A percentile compares a stretch with the other conserved stretches of the same genome.
Conservation (phyloP, 2,329 filamentous ascomycete genomes). For the Canariomyces notabilis region DNA sequence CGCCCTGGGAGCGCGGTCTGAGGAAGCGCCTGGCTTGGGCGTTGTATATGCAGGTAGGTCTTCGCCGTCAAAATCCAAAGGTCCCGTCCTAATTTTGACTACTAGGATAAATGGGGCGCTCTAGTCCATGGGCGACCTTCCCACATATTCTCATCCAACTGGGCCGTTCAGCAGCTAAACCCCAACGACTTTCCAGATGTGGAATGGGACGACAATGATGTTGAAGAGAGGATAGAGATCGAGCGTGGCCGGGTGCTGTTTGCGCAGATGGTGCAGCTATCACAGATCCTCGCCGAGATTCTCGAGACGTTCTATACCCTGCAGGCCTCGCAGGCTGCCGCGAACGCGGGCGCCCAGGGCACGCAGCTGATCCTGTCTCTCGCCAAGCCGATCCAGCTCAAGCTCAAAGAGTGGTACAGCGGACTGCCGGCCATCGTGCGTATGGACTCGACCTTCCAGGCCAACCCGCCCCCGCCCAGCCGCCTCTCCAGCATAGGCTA, state of each 20-base stretch:
- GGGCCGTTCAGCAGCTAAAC: slow-evolving; percentile 67
- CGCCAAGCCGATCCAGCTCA: slow-evolving; percentile 77
- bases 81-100: slow-evolving; percentile 32
- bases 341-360: slow-evolving; percentile 61
- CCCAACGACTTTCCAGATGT: slow-evolving; percentile 68
- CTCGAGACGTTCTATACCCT: slow-evolving; percentile 80
- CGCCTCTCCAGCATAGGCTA: slow-evolving; percentile 63
- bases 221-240: slow-evolving; percentile 59
- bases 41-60: slow-evolving; percentile 48
- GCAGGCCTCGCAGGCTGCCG: slow-evolving; percentile 65
- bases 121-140: slow-evolving; percentile 81
- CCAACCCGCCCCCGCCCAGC: slow-evolving; percentile 35
- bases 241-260: slow-evolving; percentile 67
- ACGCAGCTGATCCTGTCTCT: slow-evolving; percentile 68
- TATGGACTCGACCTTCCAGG: slow-evolving; percentile 57
- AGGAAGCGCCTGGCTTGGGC: slow-evolving; percentile 86
- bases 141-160: slow-evolving; percentile 64
- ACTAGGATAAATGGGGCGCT: slow-evolving; percentile 86
- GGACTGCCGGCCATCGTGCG: slow-evolving; percentile 58
- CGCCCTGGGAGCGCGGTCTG: slow-evolving; percentile 78
- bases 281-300: slow-evolving; percentile 71
- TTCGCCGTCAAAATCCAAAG: background rate
- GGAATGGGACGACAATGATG: slow-evolving; percentile 58
- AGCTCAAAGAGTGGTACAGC: slow-evolving; percentile 77
- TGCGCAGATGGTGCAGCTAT: slow-evolving; percentile 69